Evolutionary conservation across 2,329 filamentous ascomycete genomes (phyloP).

Genomic region (Aspergillus ochraceoroseus): DNA sequence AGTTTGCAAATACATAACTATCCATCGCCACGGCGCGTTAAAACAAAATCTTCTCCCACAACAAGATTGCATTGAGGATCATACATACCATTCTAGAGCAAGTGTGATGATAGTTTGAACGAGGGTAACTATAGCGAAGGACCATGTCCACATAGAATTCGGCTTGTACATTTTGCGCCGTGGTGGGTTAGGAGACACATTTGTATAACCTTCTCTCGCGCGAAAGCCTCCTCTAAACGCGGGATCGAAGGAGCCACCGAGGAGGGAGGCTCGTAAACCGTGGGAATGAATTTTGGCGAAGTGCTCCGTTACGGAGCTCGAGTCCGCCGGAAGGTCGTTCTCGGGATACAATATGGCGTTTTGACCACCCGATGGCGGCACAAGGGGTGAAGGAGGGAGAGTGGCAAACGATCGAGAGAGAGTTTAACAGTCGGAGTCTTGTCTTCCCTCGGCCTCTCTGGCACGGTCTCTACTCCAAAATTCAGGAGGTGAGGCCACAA

Average conservation of each 20-base stretch:
- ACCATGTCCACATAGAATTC: constrained; percentile 80
- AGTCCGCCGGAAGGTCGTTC: constrained; percentile 23
- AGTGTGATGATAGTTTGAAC: constrained; percentile 76
- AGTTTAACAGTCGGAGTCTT: constrained; percentile 9
- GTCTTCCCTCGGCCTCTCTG: constrained; percentile 6
- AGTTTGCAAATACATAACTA: constrained; percentile 85
- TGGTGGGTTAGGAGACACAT: constrained; percentile 32
- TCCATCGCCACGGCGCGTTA: constrained; percentile 10
- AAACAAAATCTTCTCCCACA: not conserved
- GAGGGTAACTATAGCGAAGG: constrained; percentile 69
- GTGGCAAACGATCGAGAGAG: constrained; percentile 2
- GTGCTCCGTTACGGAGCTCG: constrained; percentile 40
- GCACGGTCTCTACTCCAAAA: constrained; percentile 3
- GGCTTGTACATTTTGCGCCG: constrained; percentile 65
- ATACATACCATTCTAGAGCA: constrained; percentile 75
- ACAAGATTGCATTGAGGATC: not conserved
- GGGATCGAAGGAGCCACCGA: constrained; percentile 54
- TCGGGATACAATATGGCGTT: constrained; percentile 34
- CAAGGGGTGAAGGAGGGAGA: constrained; percentile 1
- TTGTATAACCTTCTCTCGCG: constrained; percentile 49
- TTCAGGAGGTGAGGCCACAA: constrained; percentile 17
- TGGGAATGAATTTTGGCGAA: constrained; percentile 53
- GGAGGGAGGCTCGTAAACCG: constrained; percentile 55
- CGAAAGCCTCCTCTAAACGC: constrained; percentile 50
- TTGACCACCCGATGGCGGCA: constrained; percentile 31